Conservation (phyloP, 192 early-diverging fungal species). For the Diversispora epigaea region DNA sequence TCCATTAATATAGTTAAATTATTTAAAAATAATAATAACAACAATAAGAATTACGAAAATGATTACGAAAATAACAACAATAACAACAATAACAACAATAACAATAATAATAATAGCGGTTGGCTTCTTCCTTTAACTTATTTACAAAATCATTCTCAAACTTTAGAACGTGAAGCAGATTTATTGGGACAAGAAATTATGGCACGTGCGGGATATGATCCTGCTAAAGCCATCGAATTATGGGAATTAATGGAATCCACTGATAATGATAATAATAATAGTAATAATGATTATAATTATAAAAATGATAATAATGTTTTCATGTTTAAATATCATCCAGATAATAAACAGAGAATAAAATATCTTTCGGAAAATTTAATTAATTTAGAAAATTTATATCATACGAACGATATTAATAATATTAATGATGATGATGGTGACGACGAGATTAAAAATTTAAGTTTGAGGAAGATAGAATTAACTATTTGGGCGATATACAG, state of each 20-base stretch:
- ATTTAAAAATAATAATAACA: too few species aligned
- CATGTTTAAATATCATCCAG: constrained; percentile 12
- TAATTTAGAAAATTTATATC: constrained; percentile 12
- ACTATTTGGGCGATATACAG: too few species aligned
- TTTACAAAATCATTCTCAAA: constrained; percentile 40
- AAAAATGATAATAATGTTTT: not conserved
- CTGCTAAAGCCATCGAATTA: constrained; percentile 47
- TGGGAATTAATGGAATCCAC: constrained; percentile 51
- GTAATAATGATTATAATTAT: not conserved
- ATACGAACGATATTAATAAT: not conserved
- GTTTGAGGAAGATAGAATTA: too few species aligned
- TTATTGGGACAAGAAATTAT: constrained; percentile 51
- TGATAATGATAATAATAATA: not conserved
- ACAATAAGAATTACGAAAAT: not conserved
- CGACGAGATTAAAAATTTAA: too few species aligned
- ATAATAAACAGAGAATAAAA: constrained; percentile 9
- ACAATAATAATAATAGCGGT: constrained; percentile 30
- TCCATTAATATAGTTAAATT: not conserved
- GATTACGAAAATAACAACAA: not conserved
- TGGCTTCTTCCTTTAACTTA: constrained; percentile 33
- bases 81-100: not conserved
- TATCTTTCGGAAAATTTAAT: constrained; percentile 26
- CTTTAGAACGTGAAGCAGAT: constrained; percentile 50
- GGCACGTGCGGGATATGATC: constrained; percentile 59
- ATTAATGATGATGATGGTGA: too few species aligned